phyloP scores from a whole-genome alignment of 2,329 filamentous ascomycete genomes.

The Chaetomium sp. region DNA sequence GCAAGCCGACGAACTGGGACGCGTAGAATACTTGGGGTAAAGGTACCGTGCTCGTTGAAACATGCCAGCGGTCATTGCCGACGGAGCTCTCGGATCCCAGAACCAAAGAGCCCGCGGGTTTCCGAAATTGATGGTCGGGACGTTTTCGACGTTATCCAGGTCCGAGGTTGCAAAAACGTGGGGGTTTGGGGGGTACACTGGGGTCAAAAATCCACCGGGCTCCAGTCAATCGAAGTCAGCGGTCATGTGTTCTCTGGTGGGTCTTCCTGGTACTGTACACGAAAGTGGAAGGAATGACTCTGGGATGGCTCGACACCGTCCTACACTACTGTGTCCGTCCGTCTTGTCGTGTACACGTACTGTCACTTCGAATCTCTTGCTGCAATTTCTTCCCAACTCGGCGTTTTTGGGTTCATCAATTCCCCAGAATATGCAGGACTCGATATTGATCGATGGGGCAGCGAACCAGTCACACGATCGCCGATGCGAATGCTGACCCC shows the following conservation, averaged over 20 bases:
- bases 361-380: background rate
- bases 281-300: background rate
- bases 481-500: no score
- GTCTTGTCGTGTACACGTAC: background rate
- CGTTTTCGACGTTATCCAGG: background rate
- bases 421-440: background rate
- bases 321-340: no score
- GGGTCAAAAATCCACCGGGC: background rate
- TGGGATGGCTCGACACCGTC: background rate
- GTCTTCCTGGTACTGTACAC: slow-evolving; percentile 5
- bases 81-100: no score
- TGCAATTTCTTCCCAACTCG: background rate
- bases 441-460: no score
- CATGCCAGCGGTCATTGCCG: no score
- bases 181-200: background rate
- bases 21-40: no score
- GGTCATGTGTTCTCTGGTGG: background rate
- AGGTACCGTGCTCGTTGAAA: no score
- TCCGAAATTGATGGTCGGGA: background rate
- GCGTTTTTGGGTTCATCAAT: background rate
- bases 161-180: background rate
- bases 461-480: slow-evolving; percentile 6
- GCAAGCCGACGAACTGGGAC: no score
- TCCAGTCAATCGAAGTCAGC: background rate
- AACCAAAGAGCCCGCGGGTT: no score